Percentiles rank a stretch among this genome's conserved stretches.
These are phyloP conservation scores for Elsinoe batatas DNA, from an alignment of 2,329 filamentous ascomycete genomes.

Conservation along the genomic window DNA sequence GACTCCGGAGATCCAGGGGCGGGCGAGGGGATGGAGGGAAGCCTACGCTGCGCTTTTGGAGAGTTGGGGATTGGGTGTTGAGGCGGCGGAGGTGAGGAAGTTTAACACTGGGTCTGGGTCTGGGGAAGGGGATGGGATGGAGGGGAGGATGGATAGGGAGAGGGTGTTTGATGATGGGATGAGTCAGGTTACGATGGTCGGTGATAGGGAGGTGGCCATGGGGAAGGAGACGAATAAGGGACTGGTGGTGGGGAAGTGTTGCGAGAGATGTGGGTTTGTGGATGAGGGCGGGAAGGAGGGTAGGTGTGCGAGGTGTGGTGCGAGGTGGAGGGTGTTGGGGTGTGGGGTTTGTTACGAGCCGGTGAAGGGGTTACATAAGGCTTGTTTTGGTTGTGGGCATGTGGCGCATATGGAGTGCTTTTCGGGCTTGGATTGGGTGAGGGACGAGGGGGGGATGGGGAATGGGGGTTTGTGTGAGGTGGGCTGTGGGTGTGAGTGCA, in stretches of 20 bases:
- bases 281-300: background rate
- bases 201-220: background rate
- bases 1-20: conserved; percentile 37
- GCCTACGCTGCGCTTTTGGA: conserved; percentile 50
- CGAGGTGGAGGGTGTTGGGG: conserved; percentile 6
- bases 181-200: conserved; percentile 15
- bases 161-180: conserved; percentile 11
- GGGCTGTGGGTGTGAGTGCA: conserved; percentile 15
- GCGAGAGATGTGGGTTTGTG: conserved; percentile 13
- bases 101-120: conserved; percentile 41
- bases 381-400: conserved; percentile 17
- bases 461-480: conserved; percentile 14
- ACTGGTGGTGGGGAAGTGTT: conserved; percentile 12
- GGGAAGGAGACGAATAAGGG: background rate
- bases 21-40: conserved; percentile 44
- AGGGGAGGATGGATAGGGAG: conserved; percentile 9
- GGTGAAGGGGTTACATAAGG: conserved; percentile 16
- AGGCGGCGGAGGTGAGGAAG: conserved; percentile 50
- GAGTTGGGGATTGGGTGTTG: conserved; percentile 47
- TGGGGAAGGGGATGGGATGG: conserved; percentile 22
- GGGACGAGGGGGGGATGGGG: background rate
- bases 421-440: conserved; percentile 11
- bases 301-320: conserved; percentile 12
- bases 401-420: conserved; percentile 15
- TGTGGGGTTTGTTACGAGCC: conserved; percentile 16